Evolutionary conservation across 2,329 filamentous ascomycete species (phyloP).

Genomic region (Fusarium sp.): DNA sequence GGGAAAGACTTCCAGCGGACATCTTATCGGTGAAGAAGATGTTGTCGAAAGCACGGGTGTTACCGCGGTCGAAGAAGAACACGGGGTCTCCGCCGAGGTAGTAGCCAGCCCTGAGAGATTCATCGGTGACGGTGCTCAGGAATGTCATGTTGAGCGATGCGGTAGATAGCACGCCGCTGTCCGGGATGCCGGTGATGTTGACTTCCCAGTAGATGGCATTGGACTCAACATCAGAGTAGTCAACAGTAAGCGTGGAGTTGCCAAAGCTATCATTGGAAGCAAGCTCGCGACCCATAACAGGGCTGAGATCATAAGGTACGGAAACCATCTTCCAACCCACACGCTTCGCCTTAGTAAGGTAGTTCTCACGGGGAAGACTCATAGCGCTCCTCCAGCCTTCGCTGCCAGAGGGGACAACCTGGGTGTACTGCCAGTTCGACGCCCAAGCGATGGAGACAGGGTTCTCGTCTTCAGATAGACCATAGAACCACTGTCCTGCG

Average conservation of each 20-base stretch:
- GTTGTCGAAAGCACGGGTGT: constrained; percentile 45
- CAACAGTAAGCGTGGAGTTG: constrained; percentile 60
- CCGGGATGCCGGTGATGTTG: constrained; percentile 58
- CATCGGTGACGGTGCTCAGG: constrained; percentile 39
- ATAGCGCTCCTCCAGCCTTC: constrained; percentile 51
- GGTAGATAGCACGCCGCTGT: constrained; percentile 20
- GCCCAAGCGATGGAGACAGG: constrained; percentile 52
- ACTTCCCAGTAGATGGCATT: constrained; percentile 66
- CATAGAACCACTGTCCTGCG: constrained; percentile 51
- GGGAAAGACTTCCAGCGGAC: constrained; percentile 36
- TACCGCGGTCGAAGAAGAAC: constrained; percentile 47
- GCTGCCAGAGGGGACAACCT: constrained; percentile 45
- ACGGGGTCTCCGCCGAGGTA: constrained; percentile 44
- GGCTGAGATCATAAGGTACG: constrained; percentile 60
- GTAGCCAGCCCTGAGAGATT: constrained; percentile 44
- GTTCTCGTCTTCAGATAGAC: constrained; percentile 35
- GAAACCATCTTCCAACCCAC: constrained; percentile 64
- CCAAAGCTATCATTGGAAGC: constrained; percentile 56
- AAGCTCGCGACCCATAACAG: constrained; percentile 59
- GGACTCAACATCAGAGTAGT: constrained; percentile 56
- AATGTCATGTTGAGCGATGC: constrained; percentile 48
- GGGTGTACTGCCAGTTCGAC: constrained; percentile 51
- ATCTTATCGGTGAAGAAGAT: constrained; percentile 51
- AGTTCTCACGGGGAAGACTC: constrained; percentile 58
- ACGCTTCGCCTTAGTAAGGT: constrained; percentile 62